These are phyloP conservation scores for Penicillium capsulatum DNA, from an alignment of 2,329 filamentous ascomycete species.

Conservation along the genomic window DNA sequence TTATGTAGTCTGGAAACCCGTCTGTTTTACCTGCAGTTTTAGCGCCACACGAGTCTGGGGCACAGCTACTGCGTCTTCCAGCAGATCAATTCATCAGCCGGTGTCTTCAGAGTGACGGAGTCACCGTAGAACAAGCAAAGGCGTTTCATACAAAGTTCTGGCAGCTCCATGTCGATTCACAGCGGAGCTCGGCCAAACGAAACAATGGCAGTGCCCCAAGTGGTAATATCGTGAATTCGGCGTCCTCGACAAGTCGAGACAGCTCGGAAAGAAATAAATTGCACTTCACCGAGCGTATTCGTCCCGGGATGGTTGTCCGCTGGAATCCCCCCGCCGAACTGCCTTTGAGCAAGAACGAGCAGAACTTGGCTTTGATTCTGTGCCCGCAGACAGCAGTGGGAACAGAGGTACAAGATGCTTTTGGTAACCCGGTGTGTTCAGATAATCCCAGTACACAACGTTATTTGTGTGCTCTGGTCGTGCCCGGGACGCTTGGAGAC, in stretches of 20 bases:
- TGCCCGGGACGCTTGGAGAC: slow-evolving; percentile 32
- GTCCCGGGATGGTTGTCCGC: slow-evolving; percentile 1
- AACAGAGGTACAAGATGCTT: background rate
- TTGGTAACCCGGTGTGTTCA: background rate
- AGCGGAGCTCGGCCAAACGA: background rate
- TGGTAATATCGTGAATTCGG: background rate
- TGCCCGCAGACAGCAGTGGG: background rate
- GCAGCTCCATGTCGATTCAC: slow-evolving; percentile 9
- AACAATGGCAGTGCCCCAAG: background rate
- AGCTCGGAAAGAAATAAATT: background rate
- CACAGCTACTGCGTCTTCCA: slow-evolving; percentile 7
- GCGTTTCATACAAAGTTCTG: slow-evolving; percentile 6
- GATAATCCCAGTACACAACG: background rate
- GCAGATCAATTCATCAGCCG: slow-evolving; percentile 4
- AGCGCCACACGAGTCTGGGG: slow-evolving; percentile 10
- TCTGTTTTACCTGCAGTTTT: slow-evolving; percentile 5
- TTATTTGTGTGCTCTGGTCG: slow-evolving; percentile 40
- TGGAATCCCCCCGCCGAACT: background rate
- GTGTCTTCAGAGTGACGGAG: slow-evolving; percentile 5
- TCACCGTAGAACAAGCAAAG: slow-evolving; percentile 9
- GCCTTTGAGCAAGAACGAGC: background rate
- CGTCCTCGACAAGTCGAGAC: slow-evolving; percentile 1
- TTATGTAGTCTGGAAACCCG: slow-evolving; percentile 8
- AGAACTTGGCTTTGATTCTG: background rate
- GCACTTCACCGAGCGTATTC: slow-evolving; percentile 3